These are phyloP conservation scores for Teratosphaeria gauchensis DNA, from an alignment of 2,329 filamentous ascomycete species.

Conservation along the genomic window DNA sequence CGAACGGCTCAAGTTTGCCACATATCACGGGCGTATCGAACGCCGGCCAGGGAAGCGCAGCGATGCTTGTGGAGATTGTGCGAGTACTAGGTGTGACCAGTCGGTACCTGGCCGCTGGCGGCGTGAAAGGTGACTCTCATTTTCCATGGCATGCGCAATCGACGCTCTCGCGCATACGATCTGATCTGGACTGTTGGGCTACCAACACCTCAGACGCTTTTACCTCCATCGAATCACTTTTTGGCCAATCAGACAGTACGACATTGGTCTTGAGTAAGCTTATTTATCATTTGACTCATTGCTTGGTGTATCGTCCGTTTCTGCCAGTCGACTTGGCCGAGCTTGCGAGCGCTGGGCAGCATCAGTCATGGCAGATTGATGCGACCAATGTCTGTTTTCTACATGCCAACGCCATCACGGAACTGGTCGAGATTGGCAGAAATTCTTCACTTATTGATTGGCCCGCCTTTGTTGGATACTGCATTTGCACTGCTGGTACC, in stretches of 20 bases:
- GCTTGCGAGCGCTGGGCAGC: constrained; percentile 67
- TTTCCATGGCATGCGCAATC: constrained; percentile 86
- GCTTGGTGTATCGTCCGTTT: constrained; percentile 77
- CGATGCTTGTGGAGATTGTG: constrained; percentile 75
- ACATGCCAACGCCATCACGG: constrained; percentile 78
- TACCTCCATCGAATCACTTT: constrained; percentile 62
- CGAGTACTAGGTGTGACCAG: constrained; percentile 77
- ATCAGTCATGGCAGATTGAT: constrained; percentile 88
- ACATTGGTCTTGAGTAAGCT: constrained; percentile 74
- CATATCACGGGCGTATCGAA: constrained; percentile 37
- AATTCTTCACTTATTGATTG: constrained; percentile 68
- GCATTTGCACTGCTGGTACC: constrained; percentile 75
- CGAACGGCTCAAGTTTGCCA: constrained; percentile 63
- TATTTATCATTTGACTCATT: constrained; percentile 79
- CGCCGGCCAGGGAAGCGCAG: constrained; percentile 63
- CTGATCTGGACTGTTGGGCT: constrained; percentile 78
- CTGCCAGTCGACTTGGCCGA: constrained; percentile 75
- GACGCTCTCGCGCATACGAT: constrained; percentile 74
- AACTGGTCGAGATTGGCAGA: constrained; percentile 69
- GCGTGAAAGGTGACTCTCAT: constrained; percentile 80
- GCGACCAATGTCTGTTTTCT: constrained; percentile 79
- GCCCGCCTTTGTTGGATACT: constrained; percentile 80
- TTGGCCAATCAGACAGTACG: constrained; percentile 69
- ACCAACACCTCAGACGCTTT: constrained; percentile 72
- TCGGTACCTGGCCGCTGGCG: constrained; percentile 72